phyloP scores from a whole-genome alignment of 805 yeast genomes.

The Blastobotrys terrestris region DNA sequence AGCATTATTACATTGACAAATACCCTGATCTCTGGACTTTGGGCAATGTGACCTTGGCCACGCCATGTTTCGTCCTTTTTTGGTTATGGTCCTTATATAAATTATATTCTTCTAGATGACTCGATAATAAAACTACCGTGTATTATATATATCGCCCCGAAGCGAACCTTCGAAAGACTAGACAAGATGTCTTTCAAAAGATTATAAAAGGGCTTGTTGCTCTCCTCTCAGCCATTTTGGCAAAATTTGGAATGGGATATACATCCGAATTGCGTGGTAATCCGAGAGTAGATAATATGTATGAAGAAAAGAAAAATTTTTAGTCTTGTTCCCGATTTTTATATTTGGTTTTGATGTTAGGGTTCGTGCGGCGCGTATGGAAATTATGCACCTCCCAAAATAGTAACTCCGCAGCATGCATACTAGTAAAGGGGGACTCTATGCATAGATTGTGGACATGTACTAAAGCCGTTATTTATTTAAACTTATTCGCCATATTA shows the following conservation, averaged over 20 bases:
- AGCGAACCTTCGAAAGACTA: constrained; percentile 22
- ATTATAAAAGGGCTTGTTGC: constrained; percentile 17
- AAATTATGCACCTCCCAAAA: background rate
- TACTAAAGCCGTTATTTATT: no score
- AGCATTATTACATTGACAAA: constrained; percentile 20
- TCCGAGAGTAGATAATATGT: constrained; percentile 18
- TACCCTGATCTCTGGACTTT: constrained; percentile 87
- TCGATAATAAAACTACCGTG: background rate
- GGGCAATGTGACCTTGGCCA: constrained; percentile 65
- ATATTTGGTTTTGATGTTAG: background rate
- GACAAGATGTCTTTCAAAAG: background rate
- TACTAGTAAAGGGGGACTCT: background rate
- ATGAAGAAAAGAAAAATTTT: constrained; percentile 7
- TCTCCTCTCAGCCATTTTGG: constrained; percentile 31
- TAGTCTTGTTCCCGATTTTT: constrained; percentile 1
- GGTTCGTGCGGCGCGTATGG: background rate
- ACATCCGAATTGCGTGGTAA: constrained; percentile 21
- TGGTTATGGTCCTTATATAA: constrained; percentile 79
- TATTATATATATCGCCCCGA: constrained; percentile 23
- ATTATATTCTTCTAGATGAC: constrained; percentile 26
- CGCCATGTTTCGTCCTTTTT: constrained; percentile 65
- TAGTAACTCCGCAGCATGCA: background rate
- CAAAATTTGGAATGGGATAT: constrained; percentile 13
- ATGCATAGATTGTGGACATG: no score
- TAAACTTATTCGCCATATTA: no score